phyloP scores from a whole-genome alignment of 768 basidiomycete genomes.

The Mycena chlorophos region DNA sequence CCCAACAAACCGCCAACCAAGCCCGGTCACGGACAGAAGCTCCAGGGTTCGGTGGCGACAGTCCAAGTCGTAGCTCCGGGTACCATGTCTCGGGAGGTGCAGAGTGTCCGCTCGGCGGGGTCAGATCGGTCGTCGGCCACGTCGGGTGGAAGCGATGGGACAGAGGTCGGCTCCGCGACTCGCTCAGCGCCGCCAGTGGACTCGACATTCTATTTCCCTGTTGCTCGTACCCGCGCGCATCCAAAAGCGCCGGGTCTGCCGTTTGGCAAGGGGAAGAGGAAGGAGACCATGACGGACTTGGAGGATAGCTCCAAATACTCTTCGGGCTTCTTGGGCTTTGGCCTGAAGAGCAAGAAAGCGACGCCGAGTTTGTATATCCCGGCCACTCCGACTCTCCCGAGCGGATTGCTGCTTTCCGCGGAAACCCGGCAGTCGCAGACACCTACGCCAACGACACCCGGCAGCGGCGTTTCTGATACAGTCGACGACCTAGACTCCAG shows the following conservation, averaged over 20 bases:
- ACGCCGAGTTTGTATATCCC: neutral
- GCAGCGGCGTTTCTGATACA: neutral
- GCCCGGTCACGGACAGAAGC: slow-evolving; percentile 1
- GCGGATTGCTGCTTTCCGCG: neutral
- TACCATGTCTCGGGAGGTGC: slow-evolving; percentile 8
- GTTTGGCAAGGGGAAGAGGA: slow-evolving; percentile 20
- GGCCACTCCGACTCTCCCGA: neutral
- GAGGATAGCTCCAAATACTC: neutral
- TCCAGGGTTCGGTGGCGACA: neutral
- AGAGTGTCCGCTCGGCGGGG: slow-evolving; percentile 7
- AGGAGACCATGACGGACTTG: slow-evolving; percentile 4
- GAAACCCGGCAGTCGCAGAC: neutral
- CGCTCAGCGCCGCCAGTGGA: neutral
- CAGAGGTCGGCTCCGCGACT: neutral
- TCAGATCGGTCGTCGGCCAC: too few species aligned
- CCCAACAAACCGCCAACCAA: neutral
- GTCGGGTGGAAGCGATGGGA: neutral
- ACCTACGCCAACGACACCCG: neutral
- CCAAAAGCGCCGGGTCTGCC: slow-evolving; percentile 16
- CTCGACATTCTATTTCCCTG: slow-evolving; percentile 15
- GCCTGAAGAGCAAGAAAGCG: slow-evolving; percentile 6
- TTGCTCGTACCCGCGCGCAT: slow-evolving; percentile 19
- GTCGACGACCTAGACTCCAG: neutral
- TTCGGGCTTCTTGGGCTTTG: slow-evolving; percentile 4
- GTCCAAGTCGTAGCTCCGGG: neutral